Conservation (phyloP, 257 asterid genomes). For the Mentha longifolia region DNA sequence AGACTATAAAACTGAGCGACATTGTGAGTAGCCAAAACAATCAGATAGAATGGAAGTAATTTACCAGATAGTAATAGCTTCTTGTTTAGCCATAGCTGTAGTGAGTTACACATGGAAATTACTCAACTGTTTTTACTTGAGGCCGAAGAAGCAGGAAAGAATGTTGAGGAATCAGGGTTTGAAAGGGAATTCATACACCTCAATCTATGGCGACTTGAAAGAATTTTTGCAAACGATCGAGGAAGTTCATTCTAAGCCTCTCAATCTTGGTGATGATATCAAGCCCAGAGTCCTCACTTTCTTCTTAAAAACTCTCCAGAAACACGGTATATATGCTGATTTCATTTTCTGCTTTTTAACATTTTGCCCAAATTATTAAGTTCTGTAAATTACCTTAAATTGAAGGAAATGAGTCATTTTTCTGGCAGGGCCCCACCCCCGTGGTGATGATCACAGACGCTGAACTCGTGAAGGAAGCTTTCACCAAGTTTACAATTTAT, state of each 20-base stretch:
- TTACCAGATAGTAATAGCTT: neutral
- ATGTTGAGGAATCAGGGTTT: conserved; percentile 49
- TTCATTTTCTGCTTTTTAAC: too few relatives aligned
- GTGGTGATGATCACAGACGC: neutral
- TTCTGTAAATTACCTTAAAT: too few relatives aligned
- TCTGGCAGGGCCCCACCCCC: conserved; percentile 44
- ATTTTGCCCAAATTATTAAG: too few relatives aligned
- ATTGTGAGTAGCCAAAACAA: too few relatives aligned
- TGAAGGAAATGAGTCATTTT: conserved; percentile 24
- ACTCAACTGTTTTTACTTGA: conserved; percentile 46
- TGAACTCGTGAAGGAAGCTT: neutral
- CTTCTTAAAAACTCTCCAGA: conserved; percentile 13
- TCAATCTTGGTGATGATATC: conserved; percentile 43
- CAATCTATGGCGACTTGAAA: conserved; percentile 49
- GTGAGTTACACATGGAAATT: conserved; percentile 34
- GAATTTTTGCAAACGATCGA: conserved; percentile 16
- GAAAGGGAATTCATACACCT: conserved; percentile 45
- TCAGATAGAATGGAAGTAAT: neutral
- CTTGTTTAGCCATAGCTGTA: neutral
- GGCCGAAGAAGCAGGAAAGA: conserved; percentile 49
- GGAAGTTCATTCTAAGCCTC: conserved; percentile 37
- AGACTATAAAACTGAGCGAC: too few relatives aligned
- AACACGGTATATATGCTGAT: too few relatives aligned
- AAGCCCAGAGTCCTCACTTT: conserved; percentile 35
- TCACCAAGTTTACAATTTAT: neutral